phyloP scores from a whole-genome alignment of 1,139 yeast species.

The Lodderomyces elongisporus region DNA sequence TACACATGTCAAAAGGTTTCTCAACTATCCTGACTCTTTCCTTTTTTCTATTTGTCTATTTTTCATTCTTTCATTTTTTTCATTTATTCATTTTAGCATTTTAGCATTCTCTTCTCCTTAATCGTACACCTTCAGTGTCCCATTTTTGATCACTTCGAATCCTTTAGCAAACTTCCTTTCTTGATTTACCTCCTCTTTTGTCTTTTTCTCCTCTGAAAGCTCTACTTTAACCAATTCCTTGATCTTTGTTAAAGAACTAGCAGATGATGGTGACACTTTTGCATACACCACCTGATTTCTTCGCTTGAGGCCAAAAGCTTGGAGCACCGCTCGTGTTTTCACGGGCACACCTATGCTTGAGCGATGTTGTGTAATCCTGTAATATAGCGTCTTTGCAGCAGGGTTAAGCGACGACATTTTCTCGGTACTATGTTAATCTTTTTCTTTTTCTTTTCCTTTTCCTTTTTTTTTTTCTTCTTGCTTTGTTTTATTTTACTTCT shows the following conservation, averaged over 20 bases:
- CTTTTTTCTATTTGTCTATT: too few relatives aligned
- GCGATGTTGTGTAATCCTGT: conserved; percentile 69
- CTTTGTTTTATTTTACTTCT: neutral
- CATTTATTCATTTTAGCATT: too few relatives aligned
- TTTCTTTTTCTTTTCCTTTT: conserved; percentile 1
- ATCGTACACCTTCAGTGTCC: conserved; percentile 10
- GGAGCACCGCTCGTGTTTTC: conserved; percentile 56
- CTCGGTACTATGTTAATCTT: conserved; percentile 11
- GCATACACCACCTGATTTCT: conserved; percentile 75
- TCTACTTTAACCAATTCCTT: conserved; percentile 90
- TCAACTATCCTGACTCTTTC: too few relatives aligned
- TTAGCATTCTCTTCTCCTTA: too few relatives aligned
- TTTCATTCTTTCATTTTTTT: too few relatives aligned
- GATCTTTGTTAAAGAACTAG: conserved; percentile 78
- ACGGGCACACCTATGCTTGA: conserved; percentile 86
- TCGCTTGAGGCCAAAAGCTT: conserved; percentile 68
- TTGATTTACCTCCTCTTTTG: conserved; percentile 48
- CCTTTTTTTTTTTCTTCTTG: neutral
- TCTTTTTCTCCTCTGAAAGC: conserved; percentile 50
- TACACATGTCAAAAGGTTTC: too few relatives aligned
- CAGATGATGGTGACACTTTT: conserved; percentile 68
- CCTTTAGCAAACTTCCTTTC: conserved; percentile 65
- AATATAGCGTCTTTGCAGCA: conserved; percentile 24
- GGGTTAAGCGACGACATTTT: conserved; percentile 12
- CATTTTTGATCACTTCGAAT: conserved; percentile 26